Percentiles rank a stretch among this genome's conserved stretches.
Conservation (phyloP, 106 monocot species). For the Xerophyta viscosa region DNA sequence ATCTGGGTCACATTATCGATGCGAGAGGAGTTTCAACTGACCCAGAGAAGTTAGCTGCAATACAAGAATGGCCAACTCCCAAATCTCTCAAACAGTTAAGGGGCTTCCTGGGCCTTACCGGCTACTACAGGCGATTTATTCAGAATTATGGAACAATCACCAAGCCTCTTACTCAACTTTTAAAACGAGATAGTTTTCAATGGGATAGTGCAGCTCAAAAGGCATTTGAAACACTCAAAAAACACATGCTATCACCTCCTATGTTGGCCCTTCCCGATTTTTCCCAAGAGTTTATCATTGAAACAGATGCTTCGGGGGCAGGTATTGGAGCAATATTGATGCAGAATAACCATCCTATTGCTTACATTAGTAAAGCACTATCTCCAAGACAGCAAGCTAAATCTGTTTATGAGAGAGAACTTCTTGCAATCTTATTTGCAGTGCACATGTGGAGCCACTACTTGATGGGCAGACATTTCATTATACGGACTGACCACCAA, state of each 20-base stretch:
- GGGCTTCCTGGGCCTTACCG: not conserved
- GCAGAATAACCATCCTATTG: conserved; percentile 1
- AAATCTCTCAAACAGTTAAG: not conserved
- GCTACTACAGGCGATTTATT: not conserved
- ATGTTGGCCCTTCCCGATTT: conserved; percentile 15
- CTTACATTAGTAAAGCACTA: conserved; percentile 9
- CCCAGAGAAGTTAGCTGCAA: not conserved
- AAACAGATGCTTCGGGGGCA: not conserved
- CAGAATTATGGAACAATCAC: not conserved
- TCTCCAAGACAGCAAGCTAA: not conserved
- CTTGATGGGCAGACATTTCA: conserved; percentile 4
- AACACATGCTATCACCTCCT: not conserved
- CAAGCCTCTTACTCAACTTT: not conserved
- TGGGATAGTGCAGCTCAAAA: not conserved
- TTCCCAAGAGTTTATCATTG: not conserved
- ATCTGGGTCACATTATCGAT: not conserved
- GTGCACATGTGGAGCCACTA: conserved; percentile 8
- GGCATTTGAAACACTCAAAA: conserved; percentile 1
- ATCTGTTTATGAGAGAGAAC: conserved; percentile 16
- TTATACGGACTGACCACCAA: conserved; percentile 14
- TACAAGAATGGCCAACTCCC: not conserved
- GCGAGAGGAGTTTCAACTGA: not conserved
- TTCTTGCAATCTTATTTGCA: conserved; percentile 5
- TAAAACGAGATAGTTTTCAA: conserved; percentile 7
- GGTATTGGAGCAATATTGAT: not conserved